Conservation (phyloP, 2,329 filamentous ascomycete species). For the Magnaporthales sp. region DNA sequence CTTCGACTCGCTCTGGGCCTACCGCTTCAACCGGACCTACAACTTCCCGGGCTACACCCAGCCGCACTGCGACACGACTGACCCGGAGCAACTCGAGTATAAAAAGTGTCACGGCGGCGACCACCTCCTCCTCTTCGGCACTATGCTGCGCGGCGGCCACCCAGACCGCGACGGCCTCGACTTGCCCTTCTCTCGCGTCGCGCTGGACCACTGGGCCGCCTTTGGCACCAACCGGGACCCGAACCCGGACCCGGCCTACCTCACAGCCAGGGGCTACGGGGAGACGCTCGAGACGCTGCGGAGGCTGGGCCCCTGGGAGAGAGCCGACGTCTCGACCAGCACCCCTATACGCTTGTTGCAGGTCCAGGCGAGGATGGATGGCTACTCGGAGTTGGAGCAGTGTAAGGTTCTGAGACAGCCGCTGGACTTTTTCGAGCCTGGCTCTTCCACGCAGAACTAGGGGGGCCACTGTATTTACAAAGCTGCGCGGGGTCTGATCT, state of each 20-base stretch:
- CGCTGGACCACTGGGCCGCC: constrained; percentile 25
- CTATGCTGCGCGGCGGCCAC: constrained; percentile 18
- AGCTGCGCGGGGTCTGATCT: neutral
- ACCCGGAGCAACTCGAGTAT: constrained; percentile 23
- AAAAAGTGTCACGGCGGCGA: constrained; percentile 32
- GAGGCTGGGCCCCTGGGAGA: constrained; percentile 19
- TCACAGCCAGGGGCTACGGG: constrained; percentile 20
- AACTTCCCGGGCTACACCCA: constrained; percentile 19
- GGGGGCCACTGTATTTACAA: neutral
- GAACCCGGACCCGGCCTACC: constrained; percentile 19
- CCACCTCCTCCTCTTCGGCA: constrained; percentile 27
- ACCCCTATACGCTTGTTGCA: constrained; percentile 16
- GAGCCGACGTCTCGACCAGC: neutral
- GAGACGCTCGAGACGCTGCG: constrained; percentile 19
- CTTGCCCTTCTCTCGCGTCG: constrained; percentile 21
- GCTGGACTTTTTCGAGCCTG: constrained; percentile 11
- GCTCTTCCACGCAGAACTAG: neutral
- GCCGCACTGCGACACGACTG: constrained; percentile 19
- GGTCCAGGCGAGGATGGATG: constrained; percentile 17
- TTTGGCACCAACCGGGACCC: constrained; percentile 24
- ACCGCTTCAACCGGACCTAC: constrained; percentile 31
- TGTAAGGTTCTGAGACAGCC: constrained; percentile 15
- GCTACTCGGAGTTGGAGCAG: constrained; percentile 12
- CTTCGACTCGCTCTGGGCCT: constrained; percentile 24
- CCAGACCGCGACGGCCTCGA: constrained; percentile 27